A percentile compares a stretch with the other conserved stretches of the same genome.
Conservation (phyloP, 345 rosid species). For the Heritiera fomes region DNA sequence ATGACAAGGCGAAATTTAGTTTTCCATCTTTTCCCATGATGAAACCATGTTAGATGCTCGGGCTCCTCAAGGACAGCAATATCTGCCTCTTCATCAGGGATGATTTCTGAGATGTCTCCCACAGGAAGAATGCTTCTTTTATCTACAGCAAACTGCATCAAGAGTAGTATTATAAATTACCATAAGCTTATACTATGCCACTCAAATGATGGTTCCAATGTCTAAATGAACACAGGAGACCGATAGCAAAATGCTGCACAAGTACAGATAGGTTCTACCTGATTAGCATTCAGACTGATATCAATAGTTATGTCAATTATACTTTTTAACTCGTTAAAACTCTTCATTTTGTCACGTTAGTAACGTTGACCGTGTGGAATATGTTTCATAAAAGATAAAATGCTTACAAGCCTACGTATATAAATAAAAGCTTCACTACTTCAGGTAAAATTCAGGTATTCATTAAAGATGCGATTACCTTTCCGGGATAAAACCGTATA, state of each 20-base stretch:
- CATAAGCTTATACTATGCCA: neutral
- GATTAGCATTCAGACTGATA: neutral
- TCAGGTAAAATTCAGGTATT: neutral
- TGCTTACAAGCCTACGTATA: neutral
- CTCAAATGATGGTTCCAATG: constrained; percentile 5
- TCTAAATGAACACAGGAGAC: neutral
- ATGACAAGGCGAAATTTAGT: constrained; percentile 67
- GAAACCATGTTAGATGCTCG: constrained; percentile 98
- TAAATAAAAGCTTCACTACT: constrained; percentile 10
- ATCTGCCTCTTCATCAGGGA: constrained; percentile 81
- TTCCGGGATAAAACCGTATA: constrained; percentile 78
- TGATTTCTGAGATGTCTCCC: constrained; percentile 77
- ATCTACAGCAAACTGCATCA: constrained; percentile 74
- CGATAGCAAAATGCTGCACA: neutral
- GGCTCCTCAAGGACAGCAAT: constrained; percentile 98
- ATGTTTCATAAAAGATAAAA: neutral
- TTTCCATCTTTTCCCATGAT: constrained; percentile 97
- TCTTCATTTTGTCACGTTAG: neutral
- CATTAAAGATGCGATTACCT: constrained; percentile 45
- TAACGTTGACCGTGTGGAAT: neutral
- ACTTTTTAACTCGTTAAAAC: neutral
- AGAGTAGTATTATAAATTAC: neutral
- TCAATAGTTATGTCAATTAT: neutral
- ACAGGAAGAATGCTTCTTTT: constrained; percentile 88
- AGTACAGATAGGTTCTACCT: neutral